Conservation (phyloP, 208 protist genomes). For the Acanthamoeba sp. region DNA sequence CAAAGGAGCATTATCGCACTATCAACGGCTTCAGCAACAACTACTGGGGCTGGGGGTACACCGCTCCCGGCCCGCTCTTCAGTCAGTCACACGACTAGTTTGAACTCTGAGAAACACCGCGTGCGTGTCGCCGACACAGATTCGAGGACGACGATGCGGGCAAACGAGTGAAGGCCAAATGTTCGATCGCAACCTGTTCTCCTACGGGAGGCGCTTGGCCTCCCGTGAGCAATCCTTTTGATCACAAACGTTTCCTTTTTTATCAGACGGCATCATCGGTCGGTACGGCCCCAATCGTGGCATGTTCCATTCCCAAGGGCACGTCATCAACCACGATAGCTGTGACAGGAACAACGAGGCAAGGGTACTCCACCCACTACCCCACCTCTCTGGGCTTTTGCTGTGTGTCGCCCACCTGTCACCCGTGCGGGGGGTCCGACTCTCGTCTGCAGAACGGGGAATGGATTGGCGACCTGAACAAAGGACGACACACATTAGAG, state of each 20-base stretch:
- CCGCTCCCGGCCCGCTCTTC: too few species aligned
- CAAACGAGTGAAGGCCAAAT: background rate
- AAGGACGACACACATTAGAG: background rate
- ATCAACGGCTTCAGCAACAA: conserved; percentile 30
- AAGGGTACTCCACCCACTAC: too few species aligned
- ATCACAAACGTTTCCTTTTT: background rate
- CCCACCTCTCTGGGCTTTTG: background rate
- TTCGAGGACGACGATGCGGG: background rate
- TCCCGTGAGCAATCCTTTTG: too few species aligned
- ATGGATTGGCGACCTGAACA: background rate
- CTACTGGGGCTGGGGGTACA: background rate
- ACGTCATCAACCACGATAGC: too few species aligned
- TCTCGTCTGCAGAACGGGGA: background rate
- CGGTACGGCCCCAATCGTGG: too few species aligned
- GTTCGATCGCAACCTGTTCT: background rate
- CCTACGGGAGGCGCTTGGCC: too few species aligned
- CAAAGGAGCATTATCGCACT: background rate
- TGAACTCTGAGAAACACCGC: background rate
- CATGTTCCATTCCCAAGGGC: too few species aligned
- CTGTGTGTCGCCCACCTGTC: background rate
- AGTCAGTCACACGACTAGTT: too few species aligned
- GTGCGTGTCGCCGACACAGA: background rate
- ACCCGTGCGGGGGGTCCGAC: background rate
- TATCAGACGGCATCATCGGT: too few species aligned
- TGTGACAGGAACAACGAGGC: too few species aligned